phyloP scores from a whole-genome alignment of 1,139 yeast genomes.

The Yamadazyma atlantica region DNA sequence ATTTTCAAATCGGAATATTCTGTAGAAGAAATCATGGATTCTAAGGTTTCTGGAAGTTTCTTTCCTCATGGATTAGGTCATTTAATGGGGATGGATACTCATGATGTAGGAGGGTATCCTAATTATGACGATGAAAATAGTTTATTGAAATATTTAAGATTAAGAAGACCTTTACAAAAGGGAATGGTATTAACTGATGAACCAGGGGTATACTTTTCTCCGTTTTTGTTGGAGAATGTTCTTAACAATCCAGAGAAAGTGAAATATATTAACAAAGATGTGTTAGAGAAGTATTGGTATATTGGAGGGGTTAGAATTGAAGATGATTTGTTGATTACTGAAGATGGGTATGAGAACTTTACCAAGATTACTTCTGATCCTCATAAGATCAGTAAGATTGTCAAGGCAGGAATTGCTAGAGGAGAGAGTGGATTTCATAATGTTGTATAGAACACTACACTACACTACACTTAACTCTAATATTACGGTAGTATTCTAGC shows the following conservation, averaged over 20 bases:
- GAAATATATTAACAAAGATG: constrained; percentile 62
- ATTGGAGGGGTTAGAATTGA: constrained; percentile 97
- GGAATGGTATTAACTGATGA: constrained; percentile 94
- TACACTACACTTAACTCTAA: not conserved
- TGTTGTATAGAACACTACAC: constrained; percentile 31
- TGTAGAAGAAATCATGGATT: constrained; percentile 63
- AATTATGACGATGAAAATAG: constrained; percentile 83
- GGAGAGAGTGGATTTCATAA: constrained; percentile 67
- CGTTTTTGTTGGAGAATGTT: constrained; percentile 69
- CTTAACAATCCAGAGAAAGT: constrained; percentile 55
- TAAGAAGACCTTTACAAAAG: constrained; percentile 67
- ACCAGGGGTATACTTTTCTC: constrained; percentile 92
- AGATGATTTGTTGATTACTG: constrained; percentile 83
- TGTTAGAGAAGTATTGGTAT: constrained; percentile 75
- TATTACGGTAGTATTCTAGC: too few species aligned
- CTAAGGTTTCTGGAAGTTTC: constrained; percentile 74
- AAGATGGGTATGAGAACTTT: constrained; percentile 73
- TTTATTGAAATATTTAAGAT: constrained; percentile 70
- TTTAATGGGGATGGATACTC: constrained; percentile 90
- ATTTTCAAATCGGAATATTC: constrained; percentile 64
- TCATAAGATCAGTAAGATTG: constrained; percentile 72
- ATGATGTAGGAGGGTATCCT: constrained; percentile 89
- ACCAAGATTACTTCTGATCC: constrained; percentile 87
- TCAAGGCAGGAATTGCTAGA: constrained; percentile 65
- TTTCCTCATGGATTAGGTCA: constrained; percentile 97